Evolutionary conservation across 768 basidiomycete genomes (phyloP), one percentile per base, ranked within the genome.

Genomic region (Paxillus involutus): DNA sequence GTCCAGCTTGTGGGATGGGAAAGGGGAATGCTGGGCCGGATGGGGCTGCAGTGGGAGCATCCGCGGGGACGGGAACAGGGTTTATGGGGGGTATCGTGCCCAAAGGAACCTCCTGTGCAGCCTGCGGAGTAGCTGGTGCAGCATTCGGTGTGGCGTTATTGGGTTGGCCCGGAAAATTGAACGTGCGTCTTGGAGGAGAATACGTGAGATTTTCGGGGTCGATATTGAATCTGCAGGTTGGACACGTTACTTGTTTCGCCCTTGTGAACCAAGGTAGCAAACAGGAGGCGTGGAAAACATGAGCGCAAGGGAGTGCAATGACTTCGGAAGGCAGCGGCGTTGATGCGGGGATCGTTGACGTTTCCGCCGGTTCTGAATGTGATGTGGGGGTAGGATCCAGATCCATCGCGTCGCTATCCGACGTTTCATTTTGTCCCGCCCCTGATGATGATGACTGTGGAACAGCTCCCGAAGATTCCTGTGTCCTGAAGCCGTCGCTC

Each of bases 261-360:
- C 87, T 77, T 3, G 89, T 82, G 68, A 92, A 92, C 90, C 90
- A 92, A 1, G 90, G 90, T 10, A 88, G 66, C 35, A 92, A 79
- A 69, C 90, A 92, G 0, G 83, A 76, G 1, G 87, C 80, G 59
- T 92, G 90, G 73, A 91, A 92, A 48, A 89, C 83, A 66, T 92
- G 90, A 8, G 88, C 82, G 63, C 90, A 92, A 4, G 90, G 90
- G 9, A 92, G 79, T 3, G 83, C 73, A 35, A 91, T 82, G 46
- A 91, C 80, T 61, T 74, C 62, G 4, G 57, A 19, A 30, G 57
- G 43, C 37, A 53, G 30, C 30, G 61, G 8, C 3, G 33, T 19
- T n/a, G 48, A 36, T 7, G 60, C 4, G 7, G 63, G 57, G 10
- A 45, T 51, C 24, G 51, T 47, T 24, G 60, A 4, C 11, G 57